phyloP scores from a whole-genome alignment of 2,329 filamentous ascomycete species.

The Dryadomyces quercus-mongolicae region DNA sequence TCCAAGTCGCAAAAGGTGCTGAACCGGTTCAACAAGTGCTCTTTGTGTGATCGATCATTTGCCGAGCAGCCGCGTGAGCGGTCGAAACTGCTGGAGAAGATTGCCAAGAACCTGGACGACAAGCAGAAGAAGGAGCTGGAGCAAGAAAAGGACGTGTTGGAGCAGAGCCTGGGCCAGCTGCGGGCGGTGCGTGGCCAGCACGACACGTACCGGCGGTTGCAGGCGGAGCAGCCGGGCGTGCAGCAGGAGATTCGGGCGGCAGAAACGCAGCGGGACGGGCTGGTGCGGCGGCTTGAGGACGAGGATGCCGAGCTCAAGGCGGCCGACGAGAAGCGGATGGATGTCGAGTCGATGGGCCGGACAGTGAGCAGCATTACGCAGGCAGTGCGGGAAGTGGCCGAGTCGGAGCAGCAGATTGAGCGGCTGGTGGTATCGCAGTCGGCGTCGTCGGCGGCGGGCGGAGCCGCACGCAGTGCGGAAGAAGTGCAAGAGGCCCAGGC shows the following conservation, averaged over 20 bases:
- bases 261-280: conserved; percentile 47
- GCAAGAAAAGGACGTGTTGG: conserved; percentile 46
- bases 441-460: conserved; percentile 26
- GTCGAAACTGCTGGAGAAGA: conserved; percentile 52
- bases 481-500: conserved; percentile 72
- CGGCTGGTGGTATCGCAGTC: conserved; percentile 63
- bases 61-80: conserved; percentile 44
- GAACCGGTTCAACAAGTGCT: conserved; percentile 59
- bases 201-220: conserved; percentile 56
- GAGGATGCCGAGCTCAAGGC: conserved; percentile 55
- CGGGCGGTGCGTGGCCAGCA: conserved; percentile 54
- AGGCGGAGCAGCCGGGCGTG: conserved; percentile 57
- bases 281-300: conserved; percentile 52
- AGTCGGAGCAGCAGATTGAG: conserved; percentile 61
- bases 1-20: conserved; percentile 53
- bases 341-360: conserved; percentile 60
- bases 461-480: conserved; percentile 56
- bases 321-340: conserved; percentile 39
- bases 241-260: conserved; percentile 41
- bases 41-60: conserved; percentile 64
- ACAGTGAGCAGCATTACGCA: conserved; percentile 66
- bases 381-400: conserved; percentile 56
- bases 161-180: conserved; percentile 44
- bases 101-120: conserved; percentile 51
- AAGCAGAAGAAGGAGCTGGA: conserved; percentile 43